These are phyloP conservation scores for Talaromyces thailandensis DNA, from an alignment of 495 filamentous ascomycete genomes.

Conservation along the genomic window DNA sequence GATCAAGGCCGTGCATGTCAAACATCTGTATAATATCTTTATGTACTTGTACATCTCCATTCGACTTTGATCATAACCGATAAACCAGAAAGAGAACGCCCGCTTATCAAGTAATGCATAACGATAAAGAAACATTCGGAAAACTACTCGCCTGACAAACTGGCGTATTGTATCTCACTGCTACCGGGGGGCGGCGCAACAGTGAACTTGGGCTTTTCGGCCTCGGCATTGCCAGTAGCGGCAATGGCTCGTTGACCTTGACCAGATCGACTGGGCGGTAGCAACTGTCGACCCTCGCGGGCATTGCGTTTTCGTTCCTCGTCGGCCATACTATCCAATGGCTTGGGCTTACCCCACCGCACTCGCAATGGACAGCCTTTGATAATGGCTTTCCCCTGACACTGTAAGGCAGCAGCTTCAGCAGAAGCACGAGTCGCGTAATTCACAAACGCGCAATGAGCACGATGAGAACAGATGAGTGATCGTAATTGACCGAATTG, in stretches of 20 bases:
- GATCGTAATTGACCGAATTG: constrained; percentile 81
- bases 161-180: constrained; percentile 74
- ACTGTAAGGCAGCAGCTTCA: constrained; percentile 73
- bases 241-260: constrained; percentile 25
- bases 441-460: constrained; percentile 94
- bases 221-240: constrained; percentile 20
- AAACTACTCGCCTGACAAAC: constrained; percentile 59
- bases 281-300: constrained; percentile 57
- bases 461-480: constrained; percentile 88
- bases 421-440: constrained; percentile 74
- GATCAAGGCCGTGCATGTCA: not conserved
- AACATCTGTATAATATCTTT: not conserved
- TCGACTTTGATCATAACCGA: not conserved
- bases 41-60: constrained; percentile 3
- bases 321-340: constrained; percentile 79
- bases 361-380: constrained; percentile 78
- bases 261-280: constrained; percentile 21
- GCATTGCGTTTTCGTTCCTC: constrained; percentile 70
- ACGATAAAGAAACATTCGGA: constrained; percentile 9
- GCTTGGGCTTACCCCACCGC: constrained; percentile 86
- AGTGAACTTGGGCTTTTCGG: constrained; percentile 40
- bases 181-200: constrained; percentile 79
- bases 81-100: constrained; percentile 20
- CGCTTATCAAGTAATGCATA: constrained; percentile 28
- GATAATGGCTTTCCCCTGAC: constrained; percentile 79